Conservation (phyloP, 106 monocot species). For the Dendrobium nobile region DNA sequence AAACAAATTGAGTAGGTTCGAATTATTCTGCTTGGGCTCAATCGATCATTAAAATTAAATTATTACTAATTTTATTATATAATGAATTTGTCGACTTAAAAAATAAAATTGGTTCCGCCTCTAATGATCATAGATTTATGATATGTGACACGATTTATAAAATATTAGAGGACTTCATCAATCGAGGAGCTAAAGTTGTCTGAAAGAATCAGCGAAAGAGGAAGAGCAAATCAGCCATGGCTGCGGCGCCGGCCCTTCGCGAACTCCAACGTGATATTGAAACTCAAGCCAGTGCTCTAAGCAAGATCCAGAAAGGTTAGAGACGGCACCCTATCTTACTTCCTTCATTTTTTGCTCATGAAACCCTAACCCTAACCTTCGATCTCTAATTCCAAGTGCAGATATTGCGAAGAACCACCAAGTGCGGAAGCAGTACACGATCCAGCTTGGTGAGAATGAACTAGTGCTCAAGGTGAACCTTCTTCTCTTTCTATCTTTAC, state of each 20-base stretch:
- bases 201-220: not conserved
- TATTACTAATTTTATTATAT: too few species aligned
- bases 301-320: slow-evolving; percentile 84
- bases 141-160: too few species aligned
- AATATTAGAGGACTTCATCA: too few species aligned
- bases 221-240: not conserved
- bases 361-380: slow-evolving; percentile 22
- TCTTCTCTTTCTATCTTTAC: not conserved
- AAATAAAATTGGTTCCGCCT: too few species aligned
- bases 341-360: not conserved
- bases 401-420: slow-evolving; percentile 92
- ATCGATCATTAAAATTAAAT: too few species aligned
- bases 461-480: slow-evolving; percentile 69
- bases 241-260: slow-evolving; percentile 35
- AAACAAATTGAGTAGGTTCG: too few species aligned
- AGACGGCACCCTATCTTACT: not conserved
- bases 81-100: too few species aligned
- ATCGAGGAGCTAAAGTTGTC: not conserved
- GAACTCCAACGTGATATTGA: slow-evolving; percentile 78
- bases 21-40: too few species aligned
- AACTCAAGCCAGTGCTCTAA: slow-evolving; percentile 55
- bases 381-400: slow-evolving; percentile 4
- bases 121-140: too few species aligned
- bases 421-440: slow-evolving; percentile 93
- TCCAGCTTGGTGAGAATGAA: slow-evolving; percentile 97